Evolutionary conservation across 331 rosid species (phyloP).

Genomic region (Arachis monticola): DNA sequence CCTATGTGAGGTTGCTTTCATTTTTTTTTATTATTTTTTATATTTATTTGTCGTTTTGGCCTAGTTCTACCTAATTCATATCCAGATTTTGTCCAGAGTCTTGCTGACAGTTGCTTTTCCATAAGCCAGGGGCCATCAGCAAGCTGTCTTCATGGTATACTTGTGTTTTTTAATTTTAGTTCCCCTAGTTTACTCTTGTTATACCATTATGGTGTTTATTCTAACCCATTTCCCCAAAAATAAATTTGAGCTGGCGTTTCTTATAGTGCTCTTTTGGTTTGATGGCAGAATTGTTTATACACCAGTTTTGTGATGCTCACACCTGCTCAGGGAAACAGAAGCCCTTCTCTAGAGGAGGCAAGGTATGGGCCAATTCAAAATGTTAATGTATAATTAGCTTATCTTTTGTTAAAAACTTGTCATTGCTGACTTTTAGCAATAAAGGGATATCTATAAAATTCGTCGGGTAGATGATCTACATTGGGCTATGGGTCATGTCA

Average conservation of each 20-base stretch:
- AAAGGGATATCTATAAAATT: slow-evolving; percentile 21
- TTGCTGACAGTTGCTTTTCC: slow-evolving; percentile 80
- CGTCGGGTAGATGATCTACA: slow-evolving; percentile 12
- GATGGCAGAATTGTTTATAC: slow-evolving; percentile 74
- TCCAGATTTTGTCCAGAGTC: slow-evolving; percentile 56
- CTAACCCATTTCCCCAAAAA: neutral
- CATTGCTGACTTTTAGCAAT: slow-evolving; percentile 25
- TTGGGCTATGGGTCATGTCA: slow-evolving; percentile 30
- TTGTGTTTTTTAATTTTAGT: slow-evolving; percentile 15
- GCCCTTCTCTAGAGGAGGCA: slow-evolving; percentile 85
- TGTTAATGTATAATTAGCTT: slow-evolving; percentile 15
- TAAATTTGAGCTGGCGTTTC: slow-evolving; percentile 24
- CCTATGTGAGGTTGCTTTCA: slow-evolving; percentile 84
- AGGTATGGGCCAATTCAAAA: slow-evolving; percentile 50
- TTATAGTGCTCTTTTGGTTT: slow-evolving; percentile 37
- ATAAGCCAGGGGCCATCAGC: slow-evolving; percentile 69
- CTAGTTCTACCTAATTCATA: slow-evolving; percentile 12
- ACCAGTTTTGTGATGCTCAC: slow-evolving; percentile 87
- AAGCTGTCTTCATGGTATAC: slow-evolving; percentile 78
- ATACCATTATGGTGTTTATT: slow-evolving; percentile 12
- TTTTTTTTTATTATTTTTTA: slow-evolving; percentile 29
- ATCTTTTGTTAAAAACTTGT: slow-evolving; percentile 30
- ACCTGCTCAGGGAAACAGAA: slow-evolving; percentile 73
- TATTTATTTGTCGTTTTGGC: neutral
- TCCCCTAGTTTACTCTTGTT: neutral